Evolutionary conservation across 2,329 filamentous ascomycete genomes (phyloP).

Genomic region (Alternaria incomplexa): DNA sequence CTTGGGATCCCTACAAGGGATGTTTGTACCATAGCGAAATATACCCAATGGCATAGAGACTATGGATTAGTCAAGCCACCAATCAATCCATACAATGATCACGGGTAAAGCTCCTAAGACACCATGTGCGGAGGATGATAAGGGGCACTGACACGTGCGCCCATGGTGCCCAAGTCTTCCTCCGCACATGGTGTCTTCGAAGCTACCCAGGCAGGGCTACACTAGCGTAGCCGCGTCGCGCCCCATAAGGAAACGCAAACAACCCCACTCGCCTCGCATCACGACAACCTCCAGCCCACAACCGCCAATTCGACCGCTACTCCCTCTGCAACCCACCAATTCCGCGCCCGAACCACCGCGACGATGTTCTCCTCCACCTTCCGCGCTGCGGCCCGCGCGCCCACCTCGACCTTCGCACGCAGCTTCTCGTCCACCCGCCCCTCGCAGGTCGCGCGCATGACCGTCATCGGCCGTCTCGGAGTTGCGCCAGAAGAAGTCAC

Average conservation of each 20-base stretch:
- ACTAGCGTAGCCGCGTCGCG: conserved; percentile 19
- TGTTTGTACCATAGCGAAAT: conserved; percentile 11
- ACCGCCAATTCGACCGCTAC: conserved; percentile 2
- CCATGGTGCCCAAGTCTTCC: too few relatives aligned
- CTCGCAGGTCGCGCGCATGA: conserved; percentile 76
- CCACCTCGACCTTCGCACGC: conserved; percentile 60
- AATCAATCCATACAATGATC: neutral
- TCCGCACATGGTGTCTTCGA: neutral
- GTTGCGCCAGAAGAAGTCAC: conserved; percentile 78
- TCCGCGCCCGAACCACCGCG: neutral
- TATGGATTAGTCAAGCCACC: neutral
- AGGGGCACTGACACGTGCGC: too few relatives aligned
- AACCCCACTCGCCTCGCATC: conserved; percentile 12
- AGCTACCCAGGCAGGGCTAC: neutral
- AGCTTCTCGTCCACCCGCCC: conserved; percentile 75
- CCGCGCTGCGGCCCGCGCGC: conserved; percentile 60
- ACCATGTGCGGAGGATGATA: neutral
- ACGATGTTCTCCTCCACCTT: conserved; percentile 46
- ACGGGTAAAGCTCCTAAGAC: neutral
- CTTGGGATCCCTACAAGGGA: conserved; percentile 3
- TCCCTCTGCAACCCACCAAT: neutral
- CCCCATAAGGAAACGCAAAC: conserved; percentile 13
- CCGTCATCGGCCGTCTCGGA: conserved; percentile 83
- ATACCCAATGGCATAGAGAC: conserved; percentile 9
- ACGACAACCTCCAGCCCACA: conserved; percentile 8